These are phyloP conservation scores for Phytophthora pinifolia DNA, from an alignment of 352 stramenopile genomes.

Conservation along the genomic window DNA sequence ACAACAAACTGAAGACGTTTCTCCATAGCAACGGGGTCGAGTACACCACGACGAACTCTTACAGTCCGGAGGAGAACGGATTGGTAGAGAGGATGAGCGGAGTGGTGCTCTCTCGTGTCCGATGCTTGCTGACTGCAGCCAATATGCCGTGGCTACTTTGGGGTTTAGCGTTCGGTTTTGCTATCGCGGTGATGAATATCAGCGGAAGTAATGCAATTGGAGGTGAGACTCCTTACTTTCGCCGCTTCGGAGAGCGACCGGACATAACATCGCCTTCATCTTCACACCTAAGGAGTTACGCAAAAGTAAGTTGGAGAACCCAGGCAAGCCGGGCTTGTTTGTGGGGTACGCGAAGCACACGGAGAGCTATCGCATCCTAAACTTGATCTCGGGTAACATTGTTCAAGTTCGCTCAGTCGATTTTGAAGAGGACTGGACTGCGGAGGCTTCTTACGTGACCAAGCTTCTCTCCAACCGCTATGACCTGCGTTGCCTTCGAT, in stretches of 20 bases:
- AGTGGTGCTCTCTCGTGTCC: constrained; percentile 3
- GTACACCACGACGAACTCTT: constrained; percentile 6
- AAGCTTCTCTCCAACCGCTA: not conserved
- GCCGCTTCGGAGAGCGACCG: constrained; percentile 3
- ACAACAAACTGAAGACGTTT: constrained; percentile 1
- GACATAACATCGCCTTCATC: not conserved
- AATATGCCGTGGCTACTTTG: not conserved
- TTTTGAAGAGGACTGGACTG: not conserved
- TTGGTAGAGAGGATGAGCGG: constrained; percentile 12
- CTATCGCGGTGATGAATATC: not conserved
- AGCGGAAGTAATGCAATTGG: not conserved
- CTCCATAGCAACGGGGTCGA: not conserved
- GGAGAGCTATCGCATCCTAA: constrained; percentile 1
- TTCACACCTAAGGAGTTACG: constrained; percentile 11
- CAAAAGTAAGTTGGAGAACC: constrained; percentile 4
- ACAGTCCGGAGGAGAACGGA: constrained; percentile 8
- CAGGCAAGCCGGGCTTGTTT: not conserved
- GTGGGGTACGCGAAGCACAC: not conserved
- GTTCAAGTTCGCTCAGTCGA: not conserved
- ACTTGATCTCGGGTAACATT: constrained; percentile 1
- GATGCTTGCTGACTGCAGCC: not conserved
- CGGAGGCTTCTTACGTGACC: not conserved
- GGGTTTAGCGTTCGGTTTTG: constrained; percentile 10
- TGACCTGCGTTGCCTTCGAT: too few species aligned
- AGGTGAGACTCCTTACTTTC: constrained; percentile 1